Conservation (phyloP, 257 asterid species). For the Primulina tabacum region DNA sequence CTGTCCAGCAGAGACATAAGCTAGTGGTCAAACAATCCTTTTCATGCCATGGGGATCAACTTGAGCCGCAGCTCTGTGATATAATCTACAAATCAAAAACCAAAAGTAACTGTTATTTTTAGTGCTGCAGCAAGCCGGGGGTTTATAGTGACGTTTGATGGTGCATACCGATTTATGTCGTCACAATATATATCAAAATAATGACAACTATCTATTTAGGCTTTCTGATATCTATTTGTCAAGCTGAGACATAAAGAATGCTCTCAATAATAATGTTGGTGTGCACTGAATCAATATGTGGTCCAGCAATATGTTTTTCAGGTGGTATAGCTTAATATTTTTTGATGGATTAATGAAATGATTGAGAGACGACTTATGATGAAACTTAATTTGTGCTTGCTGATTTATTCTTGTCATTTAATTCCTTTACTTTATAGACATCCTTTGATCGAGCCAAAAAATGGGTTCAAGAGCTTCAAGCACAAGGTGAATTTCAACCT, state of each 20-base stretch:
- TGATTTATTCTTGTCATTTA: background rate
- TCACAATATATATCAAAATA: background rate
- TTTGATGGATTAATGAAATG: background rate
- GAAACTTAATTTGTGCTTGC: background rate
- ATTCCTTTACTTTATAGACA: slow-evolving; percentile 38
- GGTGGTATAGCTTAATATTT: background rate
- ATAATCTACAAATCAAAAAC: background rate
- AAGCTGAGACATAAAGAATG: background rate
- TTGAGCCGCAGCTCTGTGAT: background rate
- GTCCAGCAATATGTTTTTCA: background rate
- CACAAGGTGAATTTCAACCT: slow-evolving; percentile 57
- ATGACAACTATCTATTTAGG: background rate
- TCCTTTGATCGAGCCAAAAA: slow-evolving; percentile 86
- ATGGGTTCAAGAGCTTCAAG: slow-evolving; percentile 97
- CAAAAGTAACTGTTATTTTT: background rate
- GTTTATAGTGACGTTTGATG: background rate
- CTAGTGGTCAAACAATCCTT: no score
- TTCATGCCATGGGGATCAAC: background rate
- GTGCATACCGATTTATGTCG: background rate
- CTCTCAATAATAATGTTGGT: background rate
- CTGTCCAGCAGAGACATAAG: background rate
- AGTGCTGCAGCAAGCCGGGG: background rate
- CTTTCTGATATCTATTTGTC: background rate
- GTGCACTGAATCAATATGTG: background rate
- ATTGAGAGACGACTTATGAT: background rate